Percentiles rank a stretch among this genome's conserved stretches.
phyloP scores from a whole-genome alignment of 345 rosid genomes.

The Hypericum perforatum region DNA sequence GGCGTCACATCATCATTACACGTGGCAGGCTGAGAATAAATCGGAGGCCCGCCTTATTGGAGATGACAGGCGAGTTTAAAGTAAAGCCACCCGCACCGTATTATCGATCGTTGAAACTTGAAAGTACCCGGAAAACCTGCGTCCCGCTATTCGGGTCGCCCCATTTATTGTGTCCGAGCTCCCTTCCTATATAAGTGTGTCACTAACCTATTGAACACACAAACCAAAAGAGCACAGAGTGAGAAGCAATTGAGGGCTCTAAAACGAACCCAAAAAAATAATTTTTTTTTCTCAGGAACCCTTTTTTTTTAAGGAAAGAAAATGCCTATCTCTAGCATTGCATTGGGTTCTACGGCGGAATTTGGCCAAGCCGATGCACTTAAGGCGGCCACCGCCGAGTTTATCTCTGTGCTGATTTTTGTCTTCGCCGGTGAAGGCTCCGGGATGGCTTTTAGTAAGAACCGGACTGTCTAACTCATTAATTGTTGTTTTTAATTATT shows the following conservation, averaged over 20 bases:
- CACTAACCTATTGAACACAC: neutral
- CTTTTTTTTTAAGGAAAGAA: neutral
- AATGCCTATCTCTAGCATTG: slow-evolving; percentile 42
- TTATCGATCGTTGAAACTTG: slow-evolving; percentile 8
- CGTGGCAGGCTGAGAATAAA: slow-evolving; percentile 19
- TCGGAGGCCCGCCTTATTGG: slow-evolving; percentile 26
- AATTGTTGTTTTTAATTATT: no score
- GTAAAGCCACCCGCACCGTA: neutral
- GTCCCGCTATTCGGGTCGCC: slow-evolving; percentile 13
- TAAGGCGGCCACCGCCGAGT: slow-evolving; percentile 25
- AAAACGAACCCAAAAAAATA: neutral
- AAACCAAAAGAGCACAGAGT: neutral
- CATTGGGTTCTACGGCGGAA: slow-evolving; percentile 40
- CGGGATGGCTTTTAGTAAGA: slow-evolving; percentile 27
- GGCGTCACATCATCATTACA: slow-evolving; percentile 21
- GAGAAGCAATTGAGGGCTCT: neutral
- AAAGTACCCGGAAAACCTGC: neutral
- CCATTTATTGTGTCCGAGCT: neutral
- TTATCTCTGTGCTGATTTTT: slow-evolving; percentile 19
- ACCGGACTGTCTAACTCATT: neutral
- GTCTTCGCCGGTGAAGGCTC: slow-evolving; percentile 27
- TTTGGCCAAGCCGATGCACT: slow-evolving; percentile 17
- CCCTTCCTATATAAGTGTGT: slow-evolving; percentile 16
- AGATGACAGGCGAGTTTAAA: slow-evolving; percentile 20
- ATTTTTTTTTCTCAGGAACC: neutral